These are phyloP conservation scores for Psilocybe cyanescens DNA, from an alignment of 768 basidiomycete genomes.

Conservation along the genomic window DNA sequence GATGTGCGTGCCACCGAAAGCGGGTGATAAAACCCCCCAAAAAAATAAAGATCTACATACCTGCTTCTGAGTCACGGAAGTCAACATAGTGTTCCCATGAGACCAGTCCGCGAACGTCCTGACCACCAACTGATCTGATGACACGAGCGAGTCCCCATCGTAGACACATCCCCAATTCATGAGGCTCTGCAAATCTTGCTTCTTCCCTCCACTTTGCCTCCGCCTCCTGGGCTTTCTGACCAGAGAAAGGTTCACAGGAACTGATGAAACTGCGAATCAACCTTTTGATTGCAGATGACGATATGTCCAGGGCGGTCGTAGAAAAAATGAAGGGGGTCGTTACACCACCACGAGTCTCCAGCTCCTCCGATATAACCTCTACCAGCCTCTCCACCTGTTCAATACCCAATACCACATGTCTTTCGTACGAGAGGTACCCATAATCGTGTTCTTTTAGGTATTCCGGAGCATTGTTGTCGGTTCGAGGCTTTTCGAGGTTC, in stretches of 20 bases:
- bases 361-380: conserved; percentile 69
- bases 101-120: conserved; percentile 82
- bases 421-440: conserved; percentile 74
- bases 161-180: conserved; percentile 90
- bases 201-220: conserved; percentile 77
- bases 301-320: conserved; percentile 84
- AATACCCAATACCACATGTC: conserved; percentile 78
- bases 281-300: conserved; percentile 69
- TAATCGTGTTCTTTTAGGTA: conserved; percentile 53
- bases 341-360: conserved; percentile 75
- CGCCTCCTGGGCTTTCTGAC: conserved; percentile 38
- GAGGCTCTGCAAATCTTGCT: conserved; percentile 79
- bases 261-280: conserved; percentile 84
- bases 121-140: conserved; percentile 67
- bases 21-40: neutral
- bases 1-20: neutral
- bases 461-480: conserved; percentile 33
- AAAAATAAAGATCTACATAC: conserved; percentile 46
- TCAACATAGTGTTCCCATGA: conserved; percentile 84
- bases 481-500: conserved; percentile 50
- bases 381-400: conserved; percentile 75
- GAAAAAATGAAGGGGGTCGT: conserved; percentile 94
- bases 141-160: conserved; percentile 91
- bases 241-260: conserved; percentile 46
- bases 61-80: conserved; percentile 83